Evolutionary conservation across 2,329 filamentous ascomycete genomes (phyloP), one percentile per base, ranked within the genome.

Genomic region (Sporothrix variecibatus): DNA sequence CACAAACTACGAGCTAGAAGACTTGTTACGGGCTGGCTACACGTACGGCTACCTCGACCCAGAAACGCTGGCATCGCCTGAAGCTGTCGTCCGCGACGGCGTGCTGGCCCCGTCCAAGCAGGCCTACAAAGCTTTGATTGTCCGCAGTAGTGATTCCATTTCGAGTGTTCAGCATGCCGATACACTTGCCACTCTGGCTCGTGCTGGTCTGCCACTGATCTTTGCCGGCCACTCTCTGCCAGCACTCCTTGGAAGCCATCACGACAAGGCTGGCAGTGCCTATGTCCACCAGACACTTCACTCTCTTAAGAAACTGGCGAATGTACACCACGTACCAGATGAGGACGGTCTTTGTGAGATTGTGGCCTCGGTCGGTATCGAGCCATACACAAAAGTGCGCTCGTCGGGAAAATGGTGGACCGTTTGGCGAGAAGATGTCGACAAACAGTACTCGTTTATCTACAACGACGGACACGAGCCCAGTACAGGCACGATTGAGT

Each of bases 21-120:
- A 69, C 20, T 28, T 69, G 20, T 9, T 34, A 6, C 2, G 1
- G 2, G 46, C 20, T 2, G 67, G 67, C 28, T 69, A 53, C 43
- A 69, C 46, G 0, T 69, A 53, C 20, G 46, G 67, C 46, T 69
- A 69, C 46, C 67, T 69, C 3, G 67, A 69, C 8, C 67, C 67
- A 11, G 28, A n/a, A 26, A 69, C 46, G 20, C 67, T 69, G 46
- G 67, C 28, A 11, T 38, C 67, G 17, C 5, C 64, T 11, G 46
- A 53, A 1, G 46, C 67, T 1, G 28, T 34, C 8, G 46, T 69
- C 7, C 8, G 11, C 0, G 20, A 53, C 20, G 67, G 67, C 20
- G 11, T 69, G 7, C n/a, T 69, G 1, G 28, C 67, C 3, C 67
- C 67, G 1, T 2, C 1, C 8, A 17, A 34, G 4, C 46, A 69